Conservation (phyloP, 2,329 filamentous ascomycete species). For the Lecanicillium sp. region DNA sequence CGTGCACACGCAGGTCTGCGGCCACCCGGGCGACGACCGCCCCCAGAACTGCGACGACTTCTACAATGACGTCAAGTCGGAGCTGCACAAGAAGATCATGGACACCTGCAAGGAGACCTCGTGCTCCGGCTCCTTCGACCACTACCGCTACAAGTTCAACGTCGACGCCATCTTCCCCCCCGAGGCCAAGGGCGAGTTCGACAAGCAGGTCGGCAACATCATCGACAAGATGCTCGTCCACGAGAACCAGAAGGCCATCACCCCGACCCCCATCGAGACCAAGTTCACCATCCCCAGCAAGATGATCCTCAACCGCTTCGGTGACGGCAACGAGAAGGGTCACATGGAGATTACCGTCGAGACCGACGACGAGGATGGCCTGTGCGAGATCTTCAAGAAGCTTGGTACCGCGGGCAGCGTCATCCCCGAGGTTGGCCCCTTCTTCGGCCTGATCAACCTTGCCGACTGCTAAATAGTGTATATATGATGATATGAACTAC, state of each 20-base stretch:
- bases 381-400: constrained; percentile 13
- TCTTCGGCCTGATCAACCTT: constrained; percentile 14
- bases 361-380: constrained; percentile 11
- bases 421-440: constrained; percentile 12
- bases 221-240: constrained; percentile 12
- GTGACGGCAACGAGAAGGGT: constrained; percentile 15
- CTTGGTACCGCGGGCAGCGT: constrained; percentile 13
- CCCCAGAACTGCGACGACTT: constrained; percentile 14
- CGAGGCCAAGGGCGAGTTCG: constrained; percentile 14
- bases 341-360: constrained; percentile 12
- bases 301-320: constrained; percentile 15
- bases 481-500: too few species aligned
- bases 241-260: constrained; percentile 14
- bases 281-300: constrained; percentile 14
- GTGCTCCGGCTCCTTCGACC: constrained; percentile 14
- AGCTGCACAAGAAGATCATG: constrained; percentile 14
- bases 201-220: constrained; percentile 13
- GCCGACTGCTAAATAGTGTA: constrained; percentile 8
- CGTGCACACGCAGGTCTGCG: constrained; percentile 13
- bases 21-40: constrained; percentile 12
- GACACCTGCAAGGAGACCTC: constrained; percentile 12
- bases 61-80: constrained; percentile 12
- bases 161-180: constrained; percentile 15
- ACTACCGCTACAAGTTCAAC: constrained; percentile 10
- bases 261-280: constrained; percentile 11